phyloP scores from a whole-genome alignment of 179 eudicot species.

The Gypsophila paniculata region DNA sequence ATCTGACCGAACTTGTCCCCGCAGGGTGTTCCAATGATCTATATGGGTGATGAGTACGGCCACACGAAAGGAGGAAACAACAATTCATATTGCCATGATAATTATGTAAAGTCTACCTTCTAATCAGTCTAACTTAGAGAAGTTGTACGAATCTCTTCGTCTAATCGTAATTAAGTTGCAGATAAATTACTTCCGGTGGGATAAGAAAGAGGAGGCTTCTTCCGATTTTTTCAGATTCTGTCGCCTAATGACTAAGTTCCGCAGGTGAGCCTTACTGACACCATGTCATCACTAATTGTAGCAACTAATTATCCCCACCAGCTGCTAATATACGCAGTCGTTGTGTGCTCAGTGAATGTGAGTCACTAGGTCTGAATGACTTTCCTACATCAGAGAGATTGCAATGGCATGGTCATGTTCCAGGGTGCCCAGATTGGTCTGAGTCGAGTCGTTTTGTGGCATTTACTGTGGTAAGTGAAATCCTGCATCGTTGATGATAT shows the following conservation, averaged over 20 bases:
- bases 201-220: constrained; percentile 70
- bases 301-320: neutral
- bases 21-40: constrained; percentile 97
- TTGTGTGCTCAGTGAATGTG: constrained; percentile 56
- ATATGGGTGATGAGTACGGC: constrained; percentile 99
- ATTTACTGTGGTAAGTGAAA: constrained; percentile 61
- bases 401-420: constrained; percentile 91
- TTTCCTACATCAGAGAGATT: constrained; percentile 93
- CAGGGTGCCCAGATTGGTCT: constrained; percentile 86
- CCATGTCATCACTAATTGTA: neutral
- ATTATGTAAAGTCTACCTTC: constrained; percentile 42
- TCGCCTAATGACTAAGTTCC: constrained; percentile 67
- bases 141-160: constrained; percentile 14
- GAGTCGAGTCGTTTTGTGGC: constrained; percentile 84
- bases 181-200: constrained; percentile 94
- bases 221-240: constrained; percentile 85
- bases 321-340: neutral
- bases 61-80: constrained; percentile 99
- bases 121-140: neutral
- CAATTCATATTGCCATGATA: constrained; percentile 96
- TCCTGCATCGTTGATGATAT: neutral
- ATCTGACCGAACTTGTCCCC: neutral
- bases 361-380: constrained; percentile 77
- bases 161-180: constrained; percentile 38
- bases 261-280: constrained; percentile 43